A percentile compares a stretch with the other conserved stretches of the same genome.
phyloP scores from a whole-genome alignment of 176 grass and related monocot species.

The Oryza coarctata region DNA sequence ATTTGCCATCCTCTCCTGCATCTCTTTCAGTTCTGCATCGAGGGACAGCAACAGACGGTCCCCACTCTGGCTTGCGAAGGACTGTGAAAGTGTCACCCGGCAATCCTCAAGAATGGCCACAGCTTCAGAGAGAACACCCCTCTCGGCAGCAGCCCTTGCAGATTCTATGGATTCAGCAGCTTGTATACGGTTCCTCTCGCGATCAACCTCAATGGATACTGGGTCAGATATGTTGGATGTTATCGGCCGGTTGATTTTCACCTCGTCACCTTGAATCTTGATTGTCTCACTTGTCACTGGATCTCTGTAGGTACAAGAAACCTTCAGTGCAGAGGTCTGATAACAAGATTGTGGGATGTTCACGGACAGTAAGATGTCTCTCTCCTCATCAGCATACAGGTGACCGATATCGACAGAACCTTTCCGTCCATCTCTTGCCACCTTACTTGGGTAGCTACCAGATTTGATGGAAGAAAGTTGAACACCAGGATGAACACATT shows the following conservation, averaged over 20 bases:
- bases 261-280: conserved; percentile 49
- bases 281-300: conserved; percentile 59
- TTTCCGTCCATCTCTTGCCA: conserved; percentile 58
- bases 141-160: conserved; percentile 68
- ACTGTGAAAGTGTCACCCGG: conserved; percentile 46
- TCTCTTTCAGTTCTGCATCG: conserved; percentile 79
- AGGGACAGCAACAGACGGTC: conserved; percentile 68
- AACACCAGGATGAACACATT: conserved; percentile 65
- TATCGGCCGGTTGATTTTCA: conserved; percentile 59
- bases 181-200: conserved; percentile 72
- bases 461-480: conserved; percentile 70
- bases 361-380: conserved; percentile 67
- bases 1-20: conserved; percentile 91
- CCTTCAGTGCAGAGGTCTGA: conserved; percentile 54
- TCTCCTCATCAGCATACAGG: conserved; percentile 93
- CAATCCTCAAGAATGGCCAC: conserved; percentile 69
- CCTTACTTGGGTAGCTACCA: conserved; percentile 65
- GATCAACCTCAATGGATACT: conserved; percentile 73
- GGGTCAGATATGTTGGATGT: conserved; percentile 21
- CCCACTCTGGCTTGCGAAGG: conserved; percentile 55
- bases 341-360: conserved; percentile 50
- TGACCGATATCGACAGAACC: conserved; percentile 68
- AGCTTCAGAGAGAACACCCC: conserved; percentile 63
- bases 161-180: conserved; percentile 63
- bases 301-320: conserved; percentile 71